A percentile compares a stretch with the other conserved stretches of the same genome.
Conservation (phyloP, 2,329 filamentous ascomycete species). For the Colletotrichum lentis region DNA sequence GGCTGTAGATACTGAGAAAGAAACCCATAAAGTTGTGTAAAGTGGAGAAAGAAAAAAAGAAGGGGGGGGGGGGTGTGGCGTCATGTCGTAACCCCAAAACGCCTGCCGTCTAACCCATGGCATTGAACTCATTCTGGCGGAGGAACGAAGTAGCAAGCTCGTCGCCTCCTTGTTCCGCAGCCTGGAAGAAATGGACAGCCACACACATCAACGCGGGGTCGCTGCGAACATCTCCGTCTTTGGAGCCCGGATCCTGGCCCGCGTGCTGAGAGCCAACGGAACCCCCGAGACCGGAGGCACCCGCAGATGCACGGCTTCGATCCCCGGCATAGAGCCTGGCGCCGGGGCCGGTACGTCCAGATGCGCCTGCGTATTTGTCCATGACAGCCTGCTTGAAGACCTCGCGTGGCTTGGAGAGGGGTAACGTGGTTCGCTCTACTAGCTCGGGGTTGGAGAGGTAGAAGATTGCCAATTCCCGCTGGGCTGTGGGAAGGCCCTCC, state of each 20-base stretch:
- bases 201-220: conserved; percentile 92
- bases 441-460: conserved; percentile 92
- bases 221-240: conserved; percentile 65
- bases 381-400: conserved; percentile 91
- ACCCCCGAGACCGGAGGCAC: conserved; percentile 34
- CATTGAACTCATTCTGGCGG: conserved; percentile 64
- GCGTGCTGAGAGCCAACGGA: conserved; percentile 43
- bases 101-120: conserved; percentile 16
- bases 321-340: conserved; percentile 39
- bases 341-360: conserved; percentile 38
- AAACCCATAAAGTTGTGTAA: not conserved
- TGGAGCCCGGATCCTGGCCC: conserved; percentile 44
- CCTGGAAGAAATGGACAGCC: conserved; percentile 97
- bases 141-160: conserved; percentile 83
- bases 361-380: conserved; percentile 66
- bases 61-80: no score
- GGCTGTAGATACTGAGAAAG: not conserved
- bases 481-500: conserved; percentile 86
- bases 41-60: conserved; percentile 10
- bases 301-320: conserved; percentile 27
- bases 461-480: conserved; percentile 91
- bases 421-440: conserved; percentile 80
- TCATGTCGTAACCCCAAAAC: not conserved
- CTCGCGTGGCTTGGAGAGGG: conserved; percentile 83
- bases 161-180: conserved; percentile 86